These are phyloP conservation scores for Globisporangium perplexum DNA, from an alignment of 352 stramenopile genomes.

Conservation along the genomic window DNA sequence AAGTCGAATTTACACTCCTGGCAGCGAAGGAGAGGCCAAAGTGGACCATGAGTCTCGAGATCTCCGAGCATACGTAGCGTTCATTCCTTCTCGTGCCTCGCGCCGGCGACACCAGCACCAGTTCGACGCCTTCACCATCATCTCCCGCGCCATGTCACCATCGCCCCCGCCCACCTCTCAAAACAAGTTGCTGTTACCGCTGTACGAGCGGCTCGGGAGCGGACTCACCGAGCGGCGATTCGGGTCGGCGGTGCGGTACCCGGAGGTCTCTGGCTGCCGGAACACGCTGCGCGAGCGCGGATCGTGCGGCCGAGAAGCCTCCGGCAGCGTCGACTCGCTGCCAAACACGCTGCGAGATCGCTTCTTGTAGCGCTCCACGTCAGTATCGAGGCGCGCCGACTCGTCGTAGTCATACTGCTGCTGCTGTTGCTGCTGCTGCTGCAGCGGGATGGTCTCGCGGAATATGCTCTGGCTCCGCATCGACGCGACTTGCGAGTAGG, in stretches of 20 bases:
- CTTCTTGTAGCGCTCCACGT: slow-evolving; percentile 18
- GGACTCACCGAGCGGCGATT: not conserved
- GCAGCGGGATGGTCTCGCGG: not conserved
- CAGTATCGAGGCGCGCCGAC: not conserved
- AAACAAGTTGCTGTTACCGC: not conserved
- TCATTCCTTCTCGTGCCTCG: not conserved
- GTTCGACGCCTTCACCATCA: too few relatives aligned
- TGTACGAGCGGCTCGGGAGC: not conserved
- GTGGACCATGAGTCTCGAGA: not conserved
- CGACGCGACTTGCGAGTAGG: slow-evolving; percentile 10
- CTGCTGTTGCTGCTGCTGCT: not conserved
- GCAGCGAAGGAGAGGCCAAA: too few relatives aligned
- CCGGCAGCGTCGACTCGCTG: slow-evolving; percentile 5
- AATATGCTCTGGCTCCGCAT: slow-evolving; percentile 13
- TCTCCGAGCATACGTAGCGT: not conserved
- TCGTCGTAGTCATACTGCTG: not conserved
- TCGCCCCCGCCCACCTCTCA: not conserved
- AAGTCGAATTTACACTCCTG: not conserved
- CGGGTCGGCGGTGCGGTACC: not conserved
- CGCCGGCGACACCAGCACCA: too few relatives aligned
- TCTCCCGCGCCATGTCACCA: too few relatives aligned
- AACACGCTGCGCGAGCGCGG: slow-evolving; percentile 19
- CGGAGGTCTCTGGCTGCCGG: slow-evolving; percentile 5
- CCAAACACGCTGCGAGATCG: slow-evolving; percentile 28
- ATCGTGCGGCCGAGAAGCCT: slow-evolving; percentile 22